Evolutionary conservation across 2,329 filamentous ascomycete genomes (phyloP).

Genomic region (Fusarium lateritium): DNA sequence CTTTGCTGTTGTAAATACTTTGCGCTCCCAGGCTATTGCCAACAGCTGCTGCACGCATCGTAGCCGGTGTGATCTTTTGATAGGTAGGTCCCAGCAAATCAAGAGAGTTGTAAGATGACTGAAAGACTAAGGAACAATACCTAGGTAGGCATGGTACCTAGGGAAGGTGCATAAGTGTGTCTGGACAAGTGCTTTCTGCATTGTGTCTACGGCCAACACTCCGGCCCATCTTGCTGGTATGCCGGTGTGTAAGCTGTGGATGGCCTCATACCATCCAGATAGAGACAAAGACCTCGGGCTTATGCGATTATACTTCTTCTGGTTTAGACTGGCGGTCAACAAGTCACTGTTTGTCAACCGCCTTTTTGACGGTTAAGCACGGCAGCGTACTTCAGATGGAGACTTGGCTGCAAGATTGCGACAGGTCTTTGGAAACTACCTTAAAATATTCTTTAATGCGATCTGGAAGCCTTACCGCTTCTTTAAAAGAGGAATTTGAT

Average conservation of each 20-base stretch:
- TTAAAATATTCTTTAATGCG: not conserved
- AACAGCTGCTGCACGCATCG: not conserved
- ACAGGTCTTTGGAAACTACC: not conserved
- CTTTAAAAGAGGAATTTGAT: not conserved
- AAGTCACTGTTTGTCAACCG: not conserved
- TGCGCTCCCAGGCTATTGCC: not conserved
- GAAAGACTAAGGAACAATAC: too few relatives aligned
- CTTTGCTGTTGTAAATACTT: slow-evolving; percentile 9
- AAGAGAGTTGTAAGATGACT: too few relatives aligned
- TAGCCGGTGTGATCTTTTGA: not conserved
- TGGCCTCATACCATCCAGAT: not conserved
- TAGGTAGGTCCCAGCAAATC: not conserved
- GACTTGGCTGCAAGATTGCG: slow-evolving; percentile 13
- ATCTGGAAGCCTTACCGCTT: slow-evolving; percentile 2
- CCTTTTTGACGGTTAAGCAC: not conserved
- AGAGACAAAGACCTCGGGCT: not conserved
- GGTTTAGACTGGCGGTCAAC: slow-evolving; percentile 4
- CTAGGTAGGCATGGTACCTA: too few relatives aligned
- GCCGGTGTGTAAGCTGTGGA: not conserved
- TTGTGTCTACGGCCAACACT: not conserved
- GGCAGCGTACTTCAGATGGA: slow-evolving; percentile 20
- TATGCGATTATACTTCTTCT: not conserved
- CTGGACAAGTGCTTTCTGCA: not conserved
- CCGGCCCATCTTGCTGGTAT: not conserved
- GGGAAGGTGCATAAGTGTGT: not conserved